Evolutionary conservation across 768 basidiomycete species (phyloP), one percentile per base, ranked within the genome.

Genomic region (Mycena metata): DNA sequence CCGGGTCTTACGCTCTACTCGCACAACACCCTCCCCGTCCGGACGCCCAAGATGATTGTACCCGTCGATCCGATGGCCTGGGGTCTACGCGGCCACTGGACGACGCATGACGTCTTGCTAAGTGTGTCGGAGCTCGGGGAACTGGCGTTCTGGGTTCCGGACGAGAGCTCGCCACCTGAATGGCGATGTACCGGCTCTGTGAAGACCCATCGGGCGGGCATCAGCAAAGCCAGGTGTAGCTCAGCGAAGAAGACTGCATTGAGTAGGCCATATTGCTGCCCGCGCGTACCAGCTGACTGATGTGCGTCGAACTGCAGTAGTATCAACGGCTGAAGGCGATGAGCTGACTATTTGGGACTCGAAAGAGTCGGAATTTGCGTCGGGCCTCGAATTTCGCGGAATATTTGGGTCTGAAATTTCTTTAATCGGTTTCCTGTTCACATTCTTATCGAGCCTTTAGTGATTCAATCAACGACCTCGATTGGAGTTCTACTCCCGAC

Each of bases 341-440:
- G 95, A 96, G 75, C 79, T 98, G 51, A 96, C 95, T 0, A 95
- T 99, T 19, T 99, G 97, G 97, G 96, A 98, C 78, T 98, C 96
- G 0, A 92, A 92, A 58, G 93, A 94, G 78, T 96, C 94, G 19
- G 94, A 97, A 78, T 98, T 98, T 78, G 90, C 95, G 10, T 91
- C 93, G 6, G 96, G 96, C 3, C 82, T 96, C 54, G 96, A 98
- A 78, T 92, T 91, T 75, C 83, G 85, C 46, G 83, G 84, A 43
- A 77, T 88, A 16, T 90, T 88, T 67, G 84, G 82, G 94, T 94
- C 83, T 71, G 16, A 46, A 24, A 59, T 36, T 36, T 46, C 43
- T 35, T 30, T n/a, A n/a, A 13, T 49, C 13, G 41, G n/a, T 10
- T 3, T 54, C n/a, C 41, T n/a, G 39, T 4, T 39, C 39, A 39